Percentiles rank a stretch among this genome's conserved stretches.
phyloP scores from a whole-genome alignment of 768 basidiomycete species.

The Strobilomyces dryophilus region DNA sequence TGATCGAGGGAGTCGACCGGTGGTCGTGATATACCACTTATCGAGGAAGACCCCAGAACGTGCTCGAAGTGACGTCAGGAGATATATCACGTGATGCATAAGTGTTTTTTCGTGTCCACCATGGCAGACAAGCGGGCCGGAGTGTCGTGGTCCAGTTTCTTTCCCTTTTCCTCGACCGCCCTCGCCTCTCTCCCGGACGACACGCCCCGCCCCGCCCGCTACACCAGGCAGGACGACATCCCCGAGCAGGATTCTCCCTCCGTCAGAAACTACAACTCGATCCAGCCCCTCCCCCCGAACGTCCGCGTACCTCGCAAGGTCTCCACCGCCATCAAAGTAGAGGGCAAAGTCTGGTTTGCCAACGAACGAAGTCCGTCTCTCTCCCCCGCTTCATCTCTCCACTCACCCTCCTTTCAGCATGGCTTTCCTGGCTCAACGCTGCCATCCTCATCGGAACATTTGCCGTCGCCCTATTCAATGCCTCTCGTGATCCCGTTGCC shows the following conservation, averaged over 20 bases:
- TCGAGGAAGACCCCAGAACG: conserved; percentile 31
- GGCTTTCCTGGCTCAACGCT: conserved; percentile 90
- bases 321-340: conserved; percentile 77
- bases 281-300: conserved; percentile 56
- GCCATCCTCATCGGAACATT: conserved; percentile 82
- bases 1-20: neutral
- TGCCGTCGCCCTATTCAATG: conserved; percentile 84
- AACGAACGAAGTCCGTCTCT: conserved; percentile 77
- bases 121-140: conserved; percentile 36
- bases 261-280: conserved; percentile 72
- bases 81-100: conserved; percentile 3
- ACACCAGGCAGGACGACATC: conserved; percentile 70
- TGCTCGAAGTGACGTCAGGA: conserved; percentile 28
- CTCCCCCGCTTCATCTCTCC: neutral
- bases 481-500: conserved; percentile 60
- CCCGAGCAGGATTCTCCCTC: conserved; percentile 55
- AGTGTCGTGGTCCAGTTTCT: conserved; percentile 60
- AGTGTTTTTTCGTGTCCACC: neutral
- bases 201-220: conserved; percentile 37
- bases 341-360: conserved; percentile 97
- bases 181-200: conserved; percentile 45
- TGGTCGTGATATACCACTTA: no score
- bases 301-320: conserved; percentile 82
- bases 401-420: conserved; percentile 48
- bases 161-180: conserved; percentile 70